These are phyloP conservation scores for Cadophora sp. DNA, from an alignment of 2,329 filamentous ascomycete genomes.

Conservation along the genomic window DNA sequence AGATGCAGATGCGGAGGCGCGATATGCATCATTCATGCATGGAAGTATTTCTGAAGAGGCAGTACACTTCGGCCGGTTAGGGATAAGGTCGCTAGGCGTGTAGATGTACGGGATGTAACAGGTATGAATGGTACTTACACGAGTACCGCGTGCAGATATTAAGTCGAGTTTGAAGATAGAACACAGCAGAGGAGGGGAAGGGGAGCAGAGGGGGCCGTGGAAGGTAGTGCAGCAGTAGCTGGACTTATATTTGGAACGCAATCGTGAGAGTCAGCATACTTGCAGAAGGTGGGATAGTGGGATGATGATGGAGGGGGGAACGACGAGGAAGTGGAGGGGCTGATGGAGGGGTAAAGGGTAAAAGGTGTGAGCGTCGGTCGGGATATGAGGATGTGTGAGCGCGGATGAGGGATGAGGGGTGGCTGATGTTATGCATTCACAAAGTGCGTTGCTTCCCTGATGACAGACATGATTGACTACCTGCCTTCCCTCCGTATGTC, in stretches of 20 bases:
- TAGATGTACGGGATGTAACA: not conserved
- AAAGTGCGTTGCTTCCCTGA: not conserved
- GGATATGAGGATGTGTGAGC: not conserved
- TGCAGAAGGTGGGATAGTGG: not conserved
- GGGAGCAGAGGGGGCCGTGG: constrained; percentile 11
- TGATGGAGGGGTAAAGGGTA: constrained; percentile 18
- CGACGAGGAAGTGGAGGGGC: not conserved
- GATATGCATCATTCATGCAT: constrained; percentile 15
- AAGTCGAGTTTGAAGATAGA: constrained; percentile 1
- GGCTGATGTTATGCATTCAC: constrained; percentile 9
- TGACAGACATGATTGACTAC: not conserved
- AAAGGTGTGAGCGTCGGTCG: not conserved
- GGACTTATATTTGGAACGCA: constrained; percentile 12
- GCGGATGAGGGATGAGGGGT: not conserved
- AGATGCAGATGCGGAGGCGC: constrained; percentile 5
- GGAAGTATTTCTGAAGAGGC: constrained; percentile 17
- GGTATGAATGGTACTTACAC: constrained; percentile 11
- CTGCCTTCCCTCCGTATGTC: not conserved
- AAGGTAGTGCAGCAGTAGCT: constrained; percentile 13
- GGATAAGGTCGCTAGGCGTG: not conserved
- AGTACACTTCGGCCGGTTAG: constrained; percentile 1
- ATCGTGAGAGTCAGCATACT: not conserved
- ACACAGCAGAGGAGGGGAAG: constrained; percentile 9
- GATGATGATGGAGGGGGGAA: not conserved
- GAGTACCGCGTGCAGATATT: constrained; percentile 2